Base-by-base conservation (phyloP, 2,329 filamentous ascomycete genomes). In the Penicillium italicum region DNA sequence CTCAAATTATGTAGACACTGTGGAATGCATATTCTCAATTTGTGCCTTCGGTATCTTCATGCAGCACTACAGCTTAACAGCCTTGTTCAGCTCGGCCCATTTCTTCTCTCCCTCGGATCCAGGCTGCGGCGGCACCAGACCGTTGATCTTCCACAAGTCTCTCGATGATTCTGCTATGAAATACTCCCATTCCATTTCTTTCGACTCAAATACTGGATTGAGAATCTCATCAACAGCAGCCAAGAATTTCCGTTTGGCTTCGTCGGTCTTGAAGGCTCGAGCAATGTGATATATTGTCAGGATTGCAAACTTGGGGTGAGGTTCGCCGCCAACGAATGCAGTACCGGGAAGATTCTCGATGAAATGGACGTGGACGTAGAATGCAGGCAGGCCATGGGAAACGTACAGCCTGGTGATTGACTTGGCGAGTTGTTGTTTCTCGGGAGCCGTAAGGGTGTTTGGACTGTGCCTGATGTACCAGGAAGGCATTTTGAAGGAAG, bases 71-170 rank as follows among this genome's bases (percentile, higher is more conserved):
- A 45, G 22, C 31, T 46, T 33, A 26, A 53, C n/a, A 26, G 50
- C 50, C 14, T 37, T 46, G 33, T 53, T 53, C 24, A 38, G 12
- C n/a, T 45, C 16, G 4, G 31, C 18, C 50, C 50, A 53, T 31
- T 38, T 42, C 47, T 37, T 53, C 34, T 53, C 50, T 24, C 18
- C 41, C 12, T 46, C 50, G 12, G 47, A 53, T 28, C 11, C 48
- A 57, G 9, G 2, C 26, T 31, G n/a, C 4, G 36, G 47, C 1
- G 52, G 26, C 28, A 58, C 46, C 40, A 61, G 45, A 3, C 54
- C 53, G 37, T 57, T 62, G 4, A 58, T 43, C 14, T 40, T 56
- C 60, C 51, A 62, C 24, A 53, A 44, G 34, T 62, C 42, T 11
- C 44, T 42, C 12, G 48, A 44, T 16, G 51, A 31, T 60, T 50